Base-by-base conservation (phyloP, 2,329 filamentous ascomycete species). In the Annulohypoxylon truncatum region DNA sequence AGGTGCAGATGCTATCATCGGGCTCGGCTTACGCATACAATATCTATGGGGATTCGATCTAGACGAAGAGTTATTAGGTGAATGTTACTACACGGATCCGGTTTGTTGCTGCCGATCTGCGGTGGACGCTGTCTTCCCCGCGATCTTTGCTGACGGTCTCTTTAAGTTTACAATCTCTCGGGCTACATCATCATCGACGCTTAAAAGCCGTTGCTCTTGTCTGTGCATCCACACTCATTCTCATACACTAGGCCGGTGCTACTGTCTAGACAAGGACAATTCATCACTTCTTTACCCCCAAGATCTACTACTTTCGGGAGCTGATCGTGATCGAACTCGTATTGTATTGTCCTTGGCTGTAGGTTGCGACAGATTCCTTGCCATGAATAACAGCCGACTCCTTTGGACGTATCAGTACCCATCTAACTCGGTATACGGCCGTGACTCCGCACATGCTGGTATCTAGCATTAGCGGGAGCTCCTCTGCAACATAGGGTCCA, bases 41-140 rank as follows among this genome's bases (percentile, higher is more conserved):
- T 54, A 82, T 83, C 64, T 80, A 81, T n/a, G 82, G 82, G 3
- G 79, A 82, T 64, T 81, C 82, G 66, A 80, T 80, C 68, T 83
- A 83, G 69, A 75, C 83, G 31, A 74, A 77, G 8, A 72, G 29
- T 46, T 75, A 79, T 57, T 83, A 79, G 66, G 80, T 80, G 10
- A 80, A 82, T 44, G 77, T 79, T 26, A 81, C 79, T 74, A 77
- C 80, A 0, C 83, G 80, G 79, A 73, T 80, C 20, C 83, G 79
- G 75, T 80, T 83, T 64, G 73, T 79, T 64, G 77, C 79, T n/a
- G 77, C 78, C 31, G 79, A 66, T 82, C 81, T 9, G 79, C 77
- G 12, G 79, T 80, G 3, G 82, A 82, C 76, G 80, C 80, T 26
- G 79, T 82, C 20, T 79, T 82, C 50, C 78, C 78, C 46, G 79